Percentiles rank a stretch among this genome's conserved stretches.
Conservation (phyloP, 2,329 filamentous ascomycete genomes). For the Acrocalymma vagum region DNA sequence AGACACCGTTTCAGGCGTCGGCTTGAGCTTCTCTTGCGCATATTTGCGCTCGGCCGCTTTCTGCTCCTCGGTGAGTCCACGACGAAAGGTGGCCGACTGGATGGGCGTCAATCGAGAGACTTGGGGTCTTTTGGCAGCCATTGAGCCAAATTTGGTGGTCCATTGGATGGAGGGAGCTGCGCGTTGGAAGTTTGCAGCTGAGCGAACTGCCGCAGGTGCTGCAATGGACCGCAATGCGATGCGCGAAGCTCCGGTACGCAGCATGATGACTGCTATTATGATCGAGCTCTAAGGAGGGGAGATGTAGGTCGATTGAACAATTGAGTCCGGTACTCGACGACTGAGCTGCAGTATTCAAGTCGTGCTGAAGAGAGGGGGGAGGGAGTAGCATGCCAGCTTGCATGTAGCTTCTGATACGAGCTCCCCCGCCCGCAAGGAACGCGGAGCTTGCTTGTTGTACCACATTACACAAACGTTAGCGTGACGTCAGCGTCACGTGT, state of each 20-base stretch:
- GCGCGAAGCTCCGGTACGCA: constrained; percentile 55
- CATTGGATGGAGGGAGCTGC: constrained; percentile 40
- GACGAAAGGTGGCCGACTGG: constrained; percentile 50
- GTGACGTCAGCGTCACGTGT: constrained; percentile 5
- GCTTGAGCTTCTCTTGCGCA: constrained; percentile 63
- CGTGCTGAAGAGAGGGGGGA: constrained; percentile 18
- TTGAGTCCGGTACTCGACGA: constrained; percentile 58
- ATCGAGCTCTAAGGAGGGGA: too few species aligned
- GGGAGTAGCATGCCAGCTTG: background rate
- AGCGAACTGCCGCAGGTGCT: constrained; percentile 36
- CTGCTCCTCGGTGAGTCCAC: constrained; percentile 56
- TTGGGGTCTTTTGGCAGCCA: constrained; percentile 44
- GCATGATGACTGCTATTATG: too few species aligned
- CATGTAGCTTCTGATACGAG: constrained; percentile 2
- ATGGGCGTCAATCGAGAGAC: constrained; percentile 44
- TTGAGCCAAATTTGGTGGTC: constrained; percentile 53
- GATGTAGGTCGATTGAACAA: too few species aligned
- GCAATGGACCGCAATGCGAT: constrained; percentile 49
- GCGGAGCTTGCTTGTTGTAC: too few species aligned
- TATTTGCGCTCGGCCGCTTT: constrained; percentile 64
- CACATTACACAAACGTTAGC: too few species aligned
- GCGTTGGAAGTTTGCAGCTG: constrained; percentile 32
- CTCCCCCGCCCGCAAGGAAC: background rate
- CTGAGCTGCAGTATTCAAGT: constrained; percentile 16
- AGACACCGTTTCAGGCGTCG: constrained; percentile 69